Conservation (phyloP, 1,139 yeast genomes). For the Candida sanyaensis region DNA sequence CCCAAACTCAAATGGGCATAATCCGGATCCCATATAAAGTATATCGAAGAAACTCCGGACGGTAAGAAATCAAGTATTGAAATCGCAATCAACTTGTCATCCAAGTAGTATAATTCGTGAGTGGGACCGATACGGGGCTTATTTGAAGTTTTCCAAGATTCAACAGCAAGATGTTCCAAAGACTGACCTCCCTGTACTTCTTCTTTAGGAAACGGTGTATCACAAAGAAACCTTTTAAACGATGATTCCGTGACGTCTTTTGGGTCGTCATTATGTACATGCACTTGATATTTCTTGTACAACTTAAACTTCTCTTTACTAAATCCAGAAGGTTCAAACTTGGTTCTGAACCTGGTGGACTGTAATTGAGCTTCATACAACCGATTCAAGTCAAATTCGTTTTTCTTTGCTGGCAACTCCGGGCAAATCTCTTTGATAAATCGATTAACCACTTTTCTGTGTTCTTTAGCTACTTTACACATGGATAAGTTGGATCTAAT, state of each 20-base stretch:
- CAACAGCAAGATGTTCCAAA: slow-evolving; percentile 25
- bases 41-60: slow-evolving; percentile 76
- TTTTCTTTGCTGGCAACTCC: slow-evolving; percentile 15
- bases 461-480: slow-evolving; percentile 61
- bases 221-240: slow-evolving; percentile 69
- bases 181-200: slow-evolving; percentile 26
- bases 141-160: slow-evolving; percentile 16
- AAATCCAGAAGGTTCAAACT: slow-evolving; percentile 54
- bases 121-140: slow-evolving; percentile 44
- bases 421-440: slow-evolving; percentile 48
- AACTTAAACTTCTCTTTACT: slow-evolving; percentile 64
- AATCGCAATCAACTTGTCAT: slow-evolving; percentile 67
- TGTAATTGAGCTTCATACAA: slow-evolving; percentile 26
- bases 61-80: slow-evolving; percentile 82
- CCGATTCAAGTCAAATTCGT: slow-evolving; percentile 20
- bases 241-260: slow-evolving; percentile 44
- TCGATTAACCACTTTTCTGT: slow-evolving; percentile 63
- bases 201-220: slow-evolving; percentile 52
- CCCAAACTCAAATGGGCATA: slow-evolving; percentile 73
- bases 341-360: slow-evolving; percentile 44
- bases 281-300: slow-evolving; percentile 67
- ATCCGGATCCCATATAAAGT: slow-evolving; percentile 88
- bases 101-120: slow-evolving; percentile 77
- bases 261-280: slow-evolving; percentile 65
- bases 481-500: slow-evolving; percentile 59